Base-by-base conservation (phyloP, 148 eudicot species). In the Vaccinium myrtillus region DNA sequence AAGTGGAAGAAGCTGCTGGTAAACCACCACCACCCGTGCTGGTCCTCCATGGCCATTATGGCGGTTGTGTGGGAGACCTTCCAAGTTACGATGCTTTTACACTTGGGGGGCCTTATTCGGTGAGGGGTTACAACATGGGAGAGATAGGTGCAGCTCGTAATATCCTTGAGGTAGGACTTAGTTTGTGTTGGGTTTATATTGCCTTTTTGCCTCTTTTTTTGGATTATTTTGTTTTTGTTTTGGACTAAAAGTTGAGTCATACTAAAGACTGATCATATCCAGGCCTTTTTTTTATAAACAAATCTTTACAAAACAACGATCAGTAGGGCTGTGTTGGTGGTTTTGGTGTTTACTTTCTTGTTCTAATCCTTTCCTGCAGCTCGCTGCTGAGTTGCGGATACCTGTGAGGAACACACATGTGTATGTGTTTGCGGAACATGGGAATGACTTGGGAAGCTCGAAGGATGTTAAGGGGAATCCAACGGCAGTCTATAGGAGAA, bases 111-210 rank as follows among this genome's bases (percentile, higher is more conserved):
- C 99, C 99, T 65, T 97, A 97, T 79, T 97, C 99, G 15, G 99
- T 97, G n/a, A 90, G 99, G 82, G 99, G 99, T 86, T 97, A 97
- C 86, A 95, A 94, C 92, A 95, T 97, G 99, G 99, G 99, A 53
- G 99, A 97, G 89, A 85, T 97, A 56, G 99, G 98, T 88, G 99
- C 99, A 78, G 99, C 99, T 54, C 90, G 98, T 90, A 94, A 92
- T 87, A 94, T 95, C 71, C 95, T 97, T 25, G 99, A 97, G 99
- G 99, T 97, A 89, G 12, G 83, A 73, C 75, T 56, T 69, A 14
- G 8, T 6, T 69, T 30, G 43, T 27, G 39, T 30, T 27, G 36
- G 25, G 43, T 30, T 65, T 63, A 13, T 10, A 2, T 14, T 0
- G 25, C 5, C 14, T 10, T 23, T 65, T 10, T 23, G 2, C 23